phyloP scores from a whole-genome alignment of 2,329 filamentous ascomycete genomes.

The Parafenestella ontariensis region DNA sequence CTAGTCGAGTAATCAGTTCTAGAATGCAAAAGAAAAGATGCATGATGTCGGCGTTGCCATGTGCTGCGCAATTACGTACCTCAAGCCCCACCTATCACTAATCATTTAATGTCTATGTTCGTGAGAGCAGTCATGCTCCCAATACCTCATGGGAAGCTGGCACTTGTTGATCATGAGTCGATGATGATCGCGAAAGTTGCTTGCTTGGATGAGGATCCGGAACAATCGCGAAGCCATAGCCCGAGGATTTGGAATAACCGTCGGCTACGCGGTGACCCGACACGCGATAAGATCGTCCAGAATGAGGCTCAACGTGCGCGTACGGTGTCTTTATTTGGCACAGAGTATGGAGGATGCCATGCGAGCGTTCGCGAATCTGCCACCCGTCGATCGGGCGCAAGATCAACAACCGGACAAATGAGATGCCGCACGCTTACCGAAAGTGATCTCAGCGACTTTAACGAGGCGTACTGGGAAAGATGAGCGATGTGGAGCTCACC shows the following conservation, averaged over 20 bases:
- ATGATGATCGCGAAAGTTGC: not conserved
- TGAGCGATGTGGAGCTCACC: not conserved
- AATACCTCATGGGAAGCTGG: not conserved
- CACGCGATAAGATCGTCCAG: not conserved
- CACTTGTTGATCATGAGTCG: not conserved
- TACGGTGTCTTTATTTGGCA: not conserved
- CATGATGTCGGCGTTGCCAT: not conserved
- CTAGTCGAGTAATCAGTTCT: not conserved
- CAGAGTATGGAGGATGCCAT: not conserved
- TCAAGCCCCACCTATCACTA: not conserved
- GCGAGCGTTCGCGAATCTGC: conserved; percentile 9
- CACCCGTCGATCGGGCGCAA: not conserved
- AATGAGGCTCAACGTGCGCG: conserved; percentile 12
- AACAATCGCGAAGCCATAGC: not conserved
- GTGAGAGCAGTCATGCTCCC: not conserved
- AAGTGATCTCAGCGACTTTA: conserved; percentile 4
- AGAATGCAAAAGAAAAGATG: conserved; percentile 3
- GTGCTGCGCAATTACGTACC: not conserved
- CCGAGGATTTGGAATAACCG: not conserved
- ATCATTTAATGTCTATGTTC: not conserved
- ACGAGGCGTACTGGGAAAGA: not conserved
- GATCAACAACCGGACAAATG: not conserved
- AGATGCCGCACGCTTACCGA: not conserved
- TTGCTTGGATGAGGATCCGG: not conserved
- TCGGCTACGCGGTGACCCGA: not conserved